These are phyloP conservation scores for Thelonectria discophora DNA, from an alignment of 2,329 filamentous ascomycete species.

Conservation along the genomic window DNA sequence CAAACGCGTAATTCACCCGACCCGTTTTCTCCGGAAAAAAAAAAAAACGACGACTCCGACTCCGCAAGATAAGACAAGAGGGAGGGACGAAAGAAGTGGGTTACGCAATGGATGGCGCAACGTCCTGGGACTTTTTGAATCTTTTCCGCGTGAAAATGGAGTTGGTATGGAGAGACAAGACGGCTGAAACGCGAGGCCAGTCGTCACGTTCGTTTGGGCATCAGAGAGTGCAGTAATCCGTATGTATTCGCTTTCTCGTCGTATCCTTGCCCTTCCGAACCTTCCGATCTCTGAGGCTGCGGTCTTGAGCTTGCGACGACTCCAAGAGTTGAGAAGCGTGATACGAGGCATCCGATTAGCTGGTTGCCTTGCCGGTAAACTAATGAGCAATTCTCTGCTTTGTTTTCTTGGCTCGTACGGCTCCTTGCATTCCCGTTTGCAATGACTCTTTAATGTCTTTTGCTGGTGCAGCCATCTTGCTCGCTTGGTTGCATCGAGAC, in stretches of 20 bases:
- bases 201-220: slow-evolving; percentile 22
- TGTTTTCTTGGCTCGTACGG: no score
- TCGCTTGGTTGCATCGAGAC: no score
- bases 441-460: no score
- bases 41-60: no score
- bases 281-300: slow-evolving; percentile 13
- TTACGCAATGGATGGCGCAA: slow-evolving; percentile 7
- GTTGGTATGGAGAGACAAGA: background rate
- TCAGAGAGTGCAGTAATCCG: no score
- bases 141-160: background rate
- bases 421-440: no score
- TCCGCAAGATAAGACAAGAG: no score
- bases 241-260: no score
- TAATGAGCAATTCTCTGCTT: no score
- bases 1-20: no score
- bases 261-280: slow-evolving; percentile 7
- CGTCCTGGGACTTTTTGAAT: background rate
- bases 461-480: no score
- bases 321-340: background rate
- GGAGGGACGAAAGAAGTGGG: background rate
- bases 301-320: background rate
- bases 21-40: background rate
- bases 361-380: no score
- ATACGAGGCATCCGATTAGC: background rate
- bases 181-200: background rate